Base-by-base conservation (phyloP, 768 basidiomycete species). In the Tephrocybe rancida region DNA sequence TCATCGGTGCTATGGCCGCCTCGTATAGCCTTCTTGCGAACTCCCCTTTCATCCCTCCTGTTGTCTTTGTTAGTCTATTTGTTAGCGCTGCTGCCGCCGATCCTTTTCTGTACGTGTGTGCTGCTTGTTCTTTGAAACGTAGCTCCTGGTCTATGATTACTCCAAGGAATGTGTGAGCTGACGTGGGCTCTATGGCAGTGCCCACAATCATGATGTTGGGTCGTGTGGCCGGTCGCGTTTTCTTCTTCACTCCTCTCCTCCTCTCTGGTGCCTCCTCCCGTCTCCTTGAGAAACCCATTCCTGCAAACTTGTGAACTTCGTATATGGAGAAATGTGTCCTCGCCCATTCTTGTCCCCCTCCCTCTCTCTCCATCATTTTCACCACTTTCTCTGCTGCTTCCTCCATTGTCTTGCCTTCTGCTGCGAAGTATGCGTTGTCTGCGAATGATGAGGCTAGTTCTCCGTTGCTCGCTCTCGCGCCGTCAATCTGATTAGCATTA, bases 141-240 rank as follows among this genome's bases (percentile, higher is more conserved):
- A 65, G 45, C 29, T 56, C 29, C n/a, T 65, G 42, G 27, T 66
- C 44, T 0, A 66, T 1, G 0, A 60, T 32, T 3, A 66, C 37
- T 0, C 56, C 62, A 16, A 66, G 49, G 49, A 55, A 63, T n/a
- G 50, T 59, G 30, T 51, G 22, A 8, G 27, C 3, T 1, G 30
- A 0, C 1, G 18, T 14, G 0, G 29, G 11, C 9, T 14, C 26
- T 1, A 54, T 34, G 1, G 6, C 5, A 5, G 32, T 19, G 10
- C n/a, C 21, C 1, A 4, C 5, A 0, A 52, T 18, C 1, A 3
- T 30, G 0, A 54, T 10, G 3, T 1, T 16, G 2, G 27, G 37
- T 13, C 29, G 9, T 2, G 3, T 11, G 21, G 38, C 37, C 5
- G 45, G 34, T 21, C 14, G 24, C n/a, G 44, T 47, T 21, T 22